Percentiles rank a stretch among this genome's conserved stretches.
phyloP scores from a whole-genome alignment of 768 basidiomycete genomes.

The Tulasnella sp. region DNA sequence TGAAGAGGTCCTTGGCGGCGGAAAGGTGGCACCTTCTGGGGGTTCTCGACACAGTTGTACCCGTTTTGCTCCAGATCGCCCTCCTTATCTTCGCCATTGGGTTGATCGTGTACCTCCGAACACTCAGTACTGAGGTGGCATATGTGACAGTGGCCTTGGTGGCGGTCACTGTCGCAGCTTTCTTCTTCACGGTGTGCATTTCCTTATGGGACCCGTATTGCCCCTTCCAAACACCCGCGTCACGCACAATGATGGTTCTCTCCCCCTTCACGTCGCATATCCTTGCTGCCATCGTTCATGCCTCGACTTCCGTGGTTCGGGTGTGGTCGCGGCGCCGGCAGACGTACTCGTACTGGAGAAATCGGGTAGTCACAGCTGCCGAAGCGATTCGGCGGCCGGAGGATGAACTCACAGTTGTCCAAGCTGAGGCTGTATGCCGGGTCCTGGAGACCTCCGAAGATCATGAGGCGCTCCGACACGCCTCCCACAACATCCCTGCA shows the following conservation, averaged over 20 bases:
- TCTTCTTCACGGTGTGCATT: neutral
- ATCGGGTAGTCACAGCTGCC: neutral
- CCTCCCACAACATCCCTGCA: neutral
- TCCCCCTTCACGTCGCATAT: neutral
- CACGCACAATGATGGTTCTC: neutral
- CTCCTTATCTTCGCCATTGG: neutral
- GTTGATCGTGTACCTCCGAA: neutral
- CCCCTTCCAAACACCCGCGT: neutral
- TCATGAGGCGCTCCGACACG: neutral
- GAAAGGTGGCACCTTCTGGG: neutral
- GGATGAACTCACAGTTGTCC: neutral
- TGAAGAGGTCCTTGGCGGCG: neutral
- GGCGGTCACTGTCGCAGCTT: neutral
- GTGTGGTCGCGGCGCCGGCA: neutral
- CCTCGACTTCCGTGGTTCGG: neutral
- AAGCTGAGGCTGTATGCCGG: neutral
- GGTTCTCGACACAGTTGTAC: neutral
- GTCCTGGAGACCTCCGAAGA: neutral
- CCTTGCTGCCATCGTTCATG: neutral
- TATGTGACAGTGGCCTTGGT: neutral
- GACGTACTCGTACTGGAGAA: neutral
- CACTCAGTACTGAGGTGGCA: neutral
- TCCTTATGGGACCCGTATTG: neutral
- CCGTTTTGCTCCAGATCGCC: neutral
- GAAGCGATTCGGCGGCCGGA: neutral